Percentiles rank a stretch among this genome's conserved stretches.
phyloP scores from a whole-genome alignment of 192 early-diverging fungal genomes.

The Backusella tuberculispora region DNA sequence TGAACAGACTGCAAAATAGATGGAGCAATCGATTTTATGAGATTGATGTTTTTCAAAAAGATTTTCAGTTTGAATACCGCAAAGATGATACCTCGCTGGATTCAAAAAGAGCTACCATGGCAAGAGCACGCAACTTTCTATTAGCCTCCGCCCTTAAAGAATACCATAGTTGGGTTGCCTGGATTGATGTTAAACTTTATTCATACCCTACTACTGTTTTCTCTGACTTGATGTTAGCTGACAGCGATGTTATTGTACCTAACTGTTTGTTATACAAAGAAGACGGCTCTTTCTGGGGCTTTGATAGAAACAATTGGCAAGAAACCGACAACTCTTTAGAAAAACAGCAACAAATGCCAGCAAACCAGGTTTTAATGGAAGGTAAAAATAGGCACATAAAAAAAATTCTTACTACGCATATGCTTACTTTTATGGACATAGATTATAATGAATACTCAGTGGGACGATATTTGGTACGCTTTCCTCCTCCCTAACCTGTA shows the following conservation, averaged over 20 bases:
- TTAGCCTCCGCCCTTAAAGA: constrained; percentile 57
- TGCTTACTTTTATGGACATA: not conserved
- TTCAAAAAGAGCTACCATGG: constrained; percentile 61
- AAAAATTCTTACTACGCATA: not conserved
- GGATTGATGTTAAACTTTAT: constrained; percentile 70
- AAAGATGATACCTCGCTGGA: constrained; percentile 55
- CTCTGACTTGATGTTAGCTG: constrained; percentile 56
- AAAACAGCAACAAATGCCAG: constrained; percentile 29
- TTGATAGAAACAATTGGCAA: constrained; percentile 71
- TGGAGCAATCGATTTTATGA: constrained; percentile 37
- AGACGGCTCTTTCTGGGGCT: constrained; percentile 41
- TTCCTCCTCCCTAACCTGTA: not conserved
- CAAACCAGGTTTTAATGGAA: constrained; percentile 43
- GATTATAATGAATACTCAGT: constrained; percentile 37
- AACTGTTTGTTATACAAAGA: constrained; percentile 43
- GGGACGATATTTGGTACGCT: constrained; percentile 24
- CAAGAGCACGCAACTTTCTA: constrained; percentile 63
- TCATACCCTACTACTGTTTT: constrained; percentile 60
- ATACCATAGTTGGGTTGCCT: constrained; percentile 68
- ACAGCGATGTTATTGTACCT: constrained; percentile 70
- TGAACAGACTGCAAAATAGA: constrained; percentile 24
- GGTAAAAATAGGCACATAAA: constrained; percentile 29
- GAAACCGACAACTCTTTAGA: constrained; percentile 59
- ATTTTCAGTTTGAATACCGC: constrained; percentile 53
- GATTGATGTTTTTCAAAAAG: constrained; percentile 62